Evolutionary conservation across 2,329 filamentous ascomycete genomes (phyloP), one percentile per base, ranked within the genome.

Genomic region (Dactylella cylindrospora): DNA sequence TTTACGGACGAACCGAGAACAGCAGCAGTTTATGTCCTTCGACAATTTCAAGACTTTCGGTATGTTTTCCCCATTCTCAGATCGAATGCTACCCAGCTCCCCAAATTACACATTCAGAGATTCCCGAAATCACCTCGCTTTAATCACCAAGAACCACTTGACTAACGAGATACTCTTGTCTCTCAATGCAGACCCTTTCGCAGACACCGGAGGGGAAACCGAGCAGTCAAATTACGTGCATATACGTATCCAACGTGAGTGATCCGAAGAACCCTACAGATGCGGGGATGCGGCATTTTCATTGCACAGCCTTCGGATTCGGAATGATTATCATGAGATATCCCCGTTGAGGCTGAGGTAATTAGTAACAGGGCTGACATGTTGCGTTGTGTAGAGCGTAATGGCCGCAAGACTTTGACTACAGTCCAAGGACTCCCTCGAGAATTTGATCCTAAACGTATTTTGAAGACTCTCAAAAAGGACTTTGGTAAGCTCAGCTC

Each of bases 361-460:
- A 23, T 12, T 36, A 62, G 22, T 61, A 61, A 78, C 81, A 70
- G 82, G 74, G 59, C 66, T 44, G 28, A 53, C 4, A 25, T n/a
- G 1, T 8, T 28, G n/a, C 65, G 32, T 57, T 38, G 26, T 64
- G 70, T 76, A 97, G 91, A 98, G 80, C 93, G 93, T 80, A 98
- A 98, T 97, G 93, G 93, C 84, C 93, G 93, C 78, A 98, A 98
- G 84, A 97, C 93, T 80, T 83, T 98, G 86, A 98, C 93, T 72
- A 98, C 93, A 72, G 90, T 98, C 73, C 91, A 97, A 83, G 93
- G 93, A 78, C 85, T 98, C 72, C 91, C 93, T 67, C 93, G 93
- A 81, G 96, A 97, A 76, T 97, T 96, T 74, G 91, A 96, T 79
- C 90, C 93, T 78, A 97, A 96, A 84, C 96, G 96, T 80, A 96